Percentiles rank a stretch among this genome's conserved stretches.
These are phyloP conservation scores for Pseudocercospora fijiensis DNA, from an alignment of 2,329 filamentous ascomycete genomes.

Conservation along the genomic window DNA sequence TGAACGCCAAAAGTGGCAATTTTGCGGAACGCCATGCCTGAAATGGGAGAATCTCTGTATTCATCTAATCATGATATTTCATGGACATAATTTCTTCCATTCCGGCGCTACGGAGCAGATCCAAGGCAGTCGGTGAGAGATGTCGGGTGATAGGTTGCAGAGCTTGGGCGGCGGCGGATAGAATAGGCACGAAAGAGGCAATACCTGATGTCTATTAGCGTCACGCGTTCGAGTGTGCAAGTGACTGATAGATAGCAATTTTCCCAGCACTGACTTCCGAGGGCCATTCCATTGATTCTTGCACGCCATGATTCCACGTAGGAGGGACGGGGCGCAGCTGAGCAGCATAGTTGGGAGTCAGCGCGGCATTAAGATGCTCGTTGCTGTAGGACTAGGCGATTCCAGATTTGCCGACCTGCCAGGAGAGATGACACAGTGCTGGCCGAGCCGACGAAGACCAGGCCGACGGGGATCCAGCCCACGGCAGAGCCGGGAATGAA, in stretches of 20 bases:
- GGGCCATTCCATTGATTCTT: not conserved
- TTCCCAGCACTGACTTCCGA: not conserved
- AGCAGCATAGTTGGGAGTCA: not conserved
- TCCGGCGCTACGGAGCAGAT: not conserved
- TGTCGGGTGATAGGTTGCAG: not conserved
- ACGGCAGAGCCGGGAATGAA: slow-evolving; percentile 60
- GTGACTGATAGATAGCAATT: not conserved
- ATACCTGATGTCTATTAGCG: not conserved
- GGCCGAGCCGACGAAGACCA: slow-evolving; percentile 55
- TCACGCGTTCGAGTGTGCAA: not conserved
- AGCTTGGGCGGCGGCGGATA: not conserved
- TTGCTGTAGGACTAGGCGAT: slow-evolving; percentile 28
- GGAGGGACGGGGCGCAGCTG: not conserved
- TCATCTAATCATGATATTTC: not conserved
- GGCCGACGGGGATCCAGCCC: slow-evolving; percentile 58
- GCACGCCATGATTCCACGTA: not conserved
- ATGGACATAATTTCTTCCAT: not conserved
- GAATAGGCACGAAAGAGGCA: not conserved
- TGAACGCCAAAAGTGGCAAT: not conserved
- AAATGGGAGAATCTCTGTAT: not conserved
- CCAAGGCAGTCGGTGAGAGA: not conserved
- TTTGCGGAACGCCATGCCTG: not conserved
- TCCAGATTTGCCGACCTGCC: slow-evolving; percentile 62
- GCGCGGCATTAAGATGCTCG: not conserved
- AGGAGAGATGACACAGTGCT: slow-evolving; percentile 64